These are phyloP conservation scores for Penicillium sp. DNA, from an alignment of 2,329 filamentous ascomycete genomes.

Conservation along the genomic window DNA sequence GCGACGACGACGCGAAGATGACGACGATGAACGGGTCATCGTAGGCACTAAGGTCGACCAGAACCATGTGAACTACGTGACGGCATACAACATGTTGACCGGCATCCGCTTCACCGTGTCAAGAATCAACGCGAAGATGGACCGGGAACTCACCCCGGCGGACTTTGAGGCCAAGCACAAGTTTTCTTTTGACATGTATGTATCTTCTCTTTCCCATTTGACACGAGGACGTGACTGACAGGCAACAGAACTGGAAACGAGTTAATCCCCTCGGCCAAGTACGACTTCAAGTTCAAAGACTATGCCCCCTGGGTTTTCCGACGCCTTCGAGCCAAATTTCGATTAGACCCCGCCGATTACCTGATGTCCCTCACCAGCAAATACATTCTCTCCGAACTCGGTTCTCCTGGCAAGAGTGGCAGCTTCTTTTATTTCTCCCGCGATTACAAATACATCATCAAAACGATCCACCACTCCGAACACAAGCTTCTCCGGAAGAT, in stretches of 20 bases:
- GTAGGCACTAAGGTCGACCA: conserved; percentile 98
- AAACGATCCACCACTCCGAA: conserved; percentile 94
- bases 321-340: conserved; percentile 78
- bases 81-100: conserved; percentile 98
- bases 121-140: conserved; percentile 91
- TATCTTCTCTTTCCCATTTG: conserved; percentile 17
- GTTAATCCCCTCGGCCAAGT: conserved; percentile 94
- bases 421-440: conserved; percentile 99
- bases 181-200: conserved; percentile 96
- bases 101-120: conserved; percentile 97
- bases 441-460: conserved; percentile 99
- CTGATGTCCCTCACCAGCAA: conserved; percentile 97
- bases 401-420: conserved; percentile 94
- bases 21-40: conserved; percentile 82
- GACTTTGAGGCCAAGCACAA: conserved; percentile 95
- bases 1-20: conserved; percentile 74
- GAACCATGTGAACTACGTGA: conserved; percentile 94
- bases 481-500: conserved; percentile 47
- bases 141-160: conserved; percentile 78
- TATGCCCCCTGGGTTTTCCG: conserved; percentile 99
- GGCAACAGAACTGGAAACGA: conserved; percentile 77
- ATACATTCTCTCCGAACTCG: conserved; percentile 95
- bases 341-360: conserved; percentile 92
- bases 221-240: conserved; percentile 30
- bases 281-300: conserved; percentile 99